Evolutionary conservation across 2,329 filamentous ascomycete genomes (phyloP).

Genomic region (Colletotrichum sp.): DNA sequence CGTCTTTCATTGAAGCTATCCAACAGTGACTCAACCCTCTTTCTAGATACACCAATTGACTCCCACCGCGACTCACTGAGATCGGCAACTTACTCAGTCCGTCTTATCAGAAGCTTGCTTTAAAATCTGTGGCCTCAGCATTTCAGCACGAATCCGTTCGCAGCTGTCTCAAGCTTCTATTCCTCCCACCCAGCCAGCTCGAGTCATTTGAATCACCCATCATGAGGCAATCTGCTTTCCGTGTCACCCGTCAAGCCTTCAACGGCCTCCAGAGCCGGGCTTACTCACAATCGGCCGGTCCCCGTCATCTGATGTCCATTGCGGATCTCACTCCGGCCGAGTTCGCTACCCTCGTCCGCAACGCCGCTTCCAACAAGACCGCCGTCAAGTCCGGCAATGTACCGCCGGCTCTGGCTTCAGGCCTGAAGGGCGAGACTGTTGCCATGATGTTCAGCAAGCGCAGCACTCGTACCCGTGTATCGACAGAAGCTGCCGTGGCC

Average conservation of each 20-base stretch:
- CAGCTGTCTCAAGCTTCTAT: background rate
- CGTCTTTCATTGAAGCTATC: conserved; percentile 7
- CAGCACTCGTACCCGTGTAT: conserved; percentile 90
- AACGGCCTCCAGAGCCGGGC: conserved; percentile 45
- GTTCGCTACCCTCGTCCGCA: conserved; percentile 81
- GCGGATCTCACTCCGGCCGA: conserved; percentile 82
- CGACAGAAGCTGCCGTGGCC: conserved; percentile 89
- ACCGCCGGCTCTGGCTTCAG: conserved; percentile 62
- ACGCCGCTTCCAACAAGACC: conserved; percentile 79
- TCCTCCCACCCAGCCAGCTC: background rate
- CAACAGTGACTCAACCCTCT: conserved; percentile 15
- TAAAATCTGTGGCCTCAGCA: background rate
- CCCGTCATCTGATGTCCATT: conserved; percentile 91
- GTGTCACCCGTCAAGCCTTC: conserved; percentile 36
- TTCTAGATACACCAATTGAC: background rate
- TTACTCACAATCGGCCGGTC: conserved; percentile 48
- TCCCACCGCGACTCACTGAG: background rate
- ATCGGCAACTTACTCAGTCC: background rate
- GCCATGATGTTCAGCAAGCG: conserved; percentile 98
- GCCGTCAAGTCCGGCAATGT: conserved; percentile 74
- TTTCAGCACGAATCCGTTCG: background rate
- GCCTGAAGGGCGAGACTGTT: conserved; percentile 78
- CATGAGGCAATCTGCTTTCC: conserved; percentile 40
- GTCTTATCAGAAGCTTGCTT: background rate
- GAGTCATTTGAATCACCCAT: conserved; percentile 8